Percentiles rank a stretch among this genome's conserved stretches.
phyloP scores from a whole-genome alignment of 371 early-diverging fungal genomes.

The Mucor lusitanicus region DNA sequence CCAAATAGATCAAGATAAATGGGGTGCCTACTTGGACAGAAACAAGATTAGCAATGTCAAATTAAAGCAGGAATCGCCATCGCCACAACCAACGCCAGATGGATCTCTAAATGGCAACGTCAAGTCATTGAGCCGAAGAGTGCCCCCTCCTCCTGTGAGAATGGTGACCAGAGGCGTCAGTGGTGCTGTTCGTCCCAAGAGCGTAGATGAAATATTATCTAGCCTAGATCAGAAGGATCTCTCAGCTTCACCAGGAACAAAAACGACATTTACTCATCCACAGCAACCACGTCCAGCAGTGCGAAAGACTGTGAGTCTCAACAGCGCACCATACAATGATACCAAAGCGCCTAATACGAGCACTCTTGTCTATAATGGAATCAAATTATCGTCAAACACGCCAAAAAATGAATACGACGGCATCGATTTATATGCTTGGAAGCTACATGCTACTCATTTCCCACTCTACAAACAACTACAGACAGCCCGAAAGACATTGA shows the following conservation, averaged over 20 bases:
- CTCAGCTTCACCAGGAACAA: neutral
- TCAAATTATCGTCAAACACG: conserved; percentile 25
- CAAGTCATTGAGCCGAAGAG: conserved; percentile 28
- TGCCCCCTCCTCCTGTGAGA: conserved; percentile 64
- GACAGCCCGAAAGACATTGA: conserved; percentile 70
- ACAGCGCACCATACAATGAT: neutral
- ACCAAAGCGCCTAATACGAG: conserved; percentile 47
- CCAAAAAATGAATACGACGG: conserved; percentile 32
- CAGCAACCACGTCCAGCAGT: neutral
- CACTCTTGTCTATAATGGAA: conserved; percentile 69
- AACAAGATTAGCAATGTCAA: conserved; percentile 29
- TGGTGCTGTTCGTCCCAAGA: conserved; percentile 64
- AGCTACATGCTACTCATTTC: conserved; percentile 68
- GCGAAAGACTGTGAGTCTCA: neutral
- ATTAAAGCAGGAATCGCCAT: conserved; percentile 11
- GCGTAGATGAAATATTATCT: conserved; percentile 60
- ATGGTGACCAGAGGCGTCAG: conserved; percentile 77
- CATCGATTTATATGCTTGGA: conserved; percentile 71
- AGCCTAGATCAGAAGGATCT: conserved; percentile 31
- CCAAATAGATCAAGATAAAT: conserved; percentile 37
- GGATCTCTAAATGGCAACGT: neutral
- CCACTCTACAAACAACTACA: conserved; percentile 72
- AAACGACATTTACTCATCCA: neutral
- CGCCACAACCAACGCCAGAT: neutral
- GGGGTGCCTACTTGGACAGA: conserved; percentile 35